Evolutionary conservation across 805 yeast genomes (phyloP).

Genomic region (Candida suzukii): DNA sequence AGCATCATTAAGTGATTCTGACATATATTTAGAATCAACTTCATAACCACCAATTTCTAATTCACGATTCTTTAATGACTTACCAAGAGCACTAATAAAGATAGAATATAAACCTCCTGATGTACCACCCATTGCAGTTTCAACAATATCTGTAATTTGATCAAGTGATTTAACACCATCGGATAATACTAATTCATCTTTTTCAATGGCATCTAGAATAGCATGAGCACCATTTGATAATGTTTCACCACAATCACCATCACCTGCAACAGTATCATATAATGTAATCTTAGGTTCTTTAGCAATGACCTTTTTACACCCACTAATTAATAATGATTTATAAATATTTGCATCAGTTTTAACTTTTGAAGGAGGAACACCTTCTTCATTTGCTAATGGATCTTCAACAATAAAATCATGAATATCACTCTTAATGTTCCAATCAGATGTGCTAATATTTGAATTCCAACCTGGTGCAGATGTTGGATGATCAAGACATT

Average conservation of each 20-base stretch:
- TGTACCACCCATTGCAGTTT: conserved; percentile 92
- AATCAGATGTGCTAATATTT: conserved; percentile 20
- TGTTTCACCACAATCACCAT: conserved; percentile 96
- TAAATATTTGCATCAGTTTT: conserved; percentile 23
- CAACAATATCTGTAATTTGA: conserved; percentile 78
- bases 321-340: conserved; percentile 33
- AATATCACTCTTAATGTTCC: conserved; percentile 12
- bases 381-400: conserved; percentile 26
- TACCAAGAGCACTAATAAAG: conserved; percentile 68
- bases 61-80: conserved; percentile 39
- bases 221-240: conserved; percentile 77
- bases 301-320: conserved; percentile 45
- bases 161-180: conserved; percentile 56
- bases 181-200: conserved; percentile 26
- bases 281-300: conserved; percentile 82
- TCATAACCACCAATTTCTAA: conserved; percentile 18
- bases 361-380: conserved; percentile 15
- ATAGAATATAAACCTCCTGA: conserved; percentile 92
- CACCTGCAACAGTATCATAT: conserved; percentile 87
- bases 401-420: conserved; percentile 20
- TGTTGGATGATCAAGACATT: conserved; percentile 62
- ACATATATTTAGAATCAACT: conserved; percentile 29
- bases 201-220: conserved; percentile 45
- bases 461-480: conserved; percentile 81
- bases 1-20: conserved; percentile 50